These are phyloP conservation scores for Metschnikowia aberdeeniae DNA, from an alignment of 805 yeast species.

Conservation along the genomic window DNA sequence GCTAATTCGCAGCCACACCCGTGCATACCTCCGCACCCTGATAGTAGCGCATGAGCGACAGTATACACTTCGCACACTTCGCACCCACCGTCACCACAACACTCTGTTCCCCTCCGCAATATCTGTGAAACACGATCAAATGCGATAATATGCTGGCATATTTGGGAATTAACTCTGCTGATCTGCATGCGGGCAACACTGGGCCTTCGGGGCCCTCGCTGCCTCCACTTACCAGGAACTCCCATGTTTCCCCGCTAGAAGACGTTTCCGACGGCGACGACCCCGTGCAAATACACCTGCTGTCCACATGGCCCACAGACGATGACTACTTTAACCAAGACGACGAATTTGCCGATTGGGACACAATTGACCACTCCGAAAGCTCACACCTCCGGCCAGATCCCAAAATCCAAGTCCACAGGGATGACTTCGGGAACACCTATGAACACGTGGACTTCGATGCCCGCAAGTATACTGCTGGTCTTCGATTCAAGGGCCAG, in stretches of 20 bases:
- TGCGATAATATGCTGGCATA: not conserved
- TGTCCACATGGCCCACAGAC: not conserved
- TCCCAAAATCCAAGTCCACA: conserved; percentile 2
- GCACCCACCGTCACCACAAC: not conserved
- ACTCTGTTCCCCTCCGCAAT: not conserved
- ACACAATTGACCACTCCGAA: conserved; percentile 11
- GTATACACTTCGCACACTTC: not conserved
- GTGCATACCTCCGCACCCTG: not conserved
- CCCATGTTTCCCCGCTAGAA: not conserved
- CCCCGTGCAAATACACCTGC: not conserved
- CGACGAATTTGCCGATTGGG: conserved; percentile 16
- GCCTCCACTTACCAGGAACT: not conserved
- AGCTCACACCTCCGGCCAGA: conserved; percentile 8
- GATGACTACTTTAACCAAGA: conserved; percentile 2
- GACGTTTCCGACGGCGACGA: not conserved
- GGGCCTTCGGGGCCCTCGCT: not conserved
- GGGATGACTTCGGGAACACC: conserved; percentile 32
- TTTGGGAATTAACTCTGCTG: not conserved
- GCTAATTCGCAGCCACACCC: conserved; percentile 2
- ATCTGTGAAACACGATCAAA: not conserved
- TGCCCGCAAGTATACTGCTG: conserved; percentile 28
- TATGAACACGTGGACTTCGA: conserved; percentile 38
- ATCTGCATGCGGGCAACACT: not conserved
- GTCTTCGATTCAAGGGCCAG: conserved; percentile 35
- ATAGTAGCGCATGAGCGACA: not conserved